Evolutionary conservation across 1,284 basidiomycete species (phyloP), one percentile per base, ranked within the genome.

Genomic region (Testicularia cyperi): DNA sequence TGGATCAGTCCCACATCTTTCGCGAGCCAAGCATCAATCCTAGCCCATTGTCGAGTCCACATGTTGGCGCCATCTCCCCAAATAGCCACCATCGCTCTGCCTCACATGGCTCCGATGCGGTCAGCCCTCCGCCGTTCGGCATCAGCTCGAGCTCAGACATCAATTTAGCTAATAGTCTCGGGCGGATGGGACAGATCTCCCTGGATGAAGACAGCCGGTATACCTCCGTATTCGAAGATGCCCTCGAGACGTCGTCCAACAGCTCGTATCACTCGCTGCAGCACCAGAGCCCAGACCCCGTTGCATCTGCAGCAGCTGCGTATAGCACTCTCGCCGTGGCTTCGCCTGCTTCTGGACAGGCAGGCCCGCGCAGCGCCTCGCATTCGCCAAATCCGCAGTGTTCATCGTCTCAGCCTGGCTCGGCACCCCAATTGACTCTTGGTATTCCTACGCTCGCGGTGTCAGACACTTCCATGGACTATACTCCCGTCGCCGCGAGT

Each of bases 21-120:
- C 57, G 57, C 29, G 57, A 61, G 24, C 25, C 38, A n/a, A 26
- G 25, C 6, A 30, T 51, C 40, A 36, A 49, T 12, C 48, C 45
- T 9, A 63, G 60, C 16, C 60, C 60, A 21, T 38, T 40, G 6
- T 56, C 60, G 3, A 63, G 60, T 29, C 60, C 60, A 3, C 33
- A 45, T 14, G 22, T 48, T 4, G 35, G 31, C 15, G 35, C 38
- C 8, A 24, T 36, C 5, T 61, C 57, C 6, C 57, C 57, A 20
- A 26, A 19, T 6, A 41, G 45, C 15, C 46, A 62, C 23, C 40
- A 55, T 19, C 57, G 46, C 12, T 35, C 19, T 16, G 38, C 25
- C 4, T 63, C 58, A 5, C 44, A 47, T 19, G 56, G 60, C 53
- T 63, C 60, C 7, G 53, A 53, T 9, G 48, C 38, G 3, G 21